Evolutionary conservation across 1,284 basidiomycete genomes (phyloP), one percentile per base, ranked within the genome.

Genomic region (Naganishia sp.): DNA sequence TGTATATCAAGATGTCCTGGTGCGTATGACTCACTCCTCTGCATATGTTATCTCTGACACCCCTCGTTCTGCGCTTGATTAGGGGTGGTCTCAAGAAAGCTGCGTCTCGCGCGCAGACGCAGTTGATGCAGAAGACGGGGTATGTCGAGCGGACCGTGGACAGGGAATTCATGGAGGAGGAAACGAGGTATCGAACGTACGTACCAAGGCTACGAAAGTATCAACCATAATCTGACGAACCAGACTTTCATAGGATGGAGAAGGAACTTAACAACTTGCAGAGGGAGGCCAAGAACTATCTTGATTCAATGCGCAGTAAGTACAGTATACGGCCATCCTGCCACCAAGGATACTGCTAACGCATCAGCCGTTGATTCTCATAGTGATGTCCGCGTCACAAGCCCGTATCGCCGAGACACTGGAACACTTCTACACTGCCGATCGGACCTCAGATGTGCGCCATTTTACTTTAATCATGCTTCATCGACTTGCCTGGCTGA

Each of bases 111-210:
- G 91, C 92, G 57, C 92, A 92, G 61, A 98, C 94, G 28, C 92
- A 92, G 73, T 85, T 95, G 75, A 86, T 94, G 80, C 92, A 95
- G 83, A 95, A 95, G 86, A 97, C 94, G 1, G 94, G 94, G 68
- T 94, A 98, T 81, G 90, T 99, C 67, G 95, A 99, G 77, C 85
- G 92, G 39, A 99, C 95, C 0, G 86, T 97, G 33, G 95, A 99
- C 80, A 83, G 90, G 65, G 94, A 97, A 76, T 99, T 97, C 77
- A 84, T 88, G 39, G 90, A 95, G 68, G 93, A 97, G 79, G 92
- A 96, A 77, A 85, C 87, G 56, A 92, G 92, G 77, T 99, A 88
- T 83, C 87, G 88, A 80, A 86, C 85, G 89, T 94, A 81, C 78
- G 93, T 85, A 11, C 4, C 33, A 5, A 5, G 5, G 28, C 5